Evolutionary conservation across 2,329 filamentous ascomycete species (phyloP).

Genomic region (Aspergillus novofumigatus): DNA sequence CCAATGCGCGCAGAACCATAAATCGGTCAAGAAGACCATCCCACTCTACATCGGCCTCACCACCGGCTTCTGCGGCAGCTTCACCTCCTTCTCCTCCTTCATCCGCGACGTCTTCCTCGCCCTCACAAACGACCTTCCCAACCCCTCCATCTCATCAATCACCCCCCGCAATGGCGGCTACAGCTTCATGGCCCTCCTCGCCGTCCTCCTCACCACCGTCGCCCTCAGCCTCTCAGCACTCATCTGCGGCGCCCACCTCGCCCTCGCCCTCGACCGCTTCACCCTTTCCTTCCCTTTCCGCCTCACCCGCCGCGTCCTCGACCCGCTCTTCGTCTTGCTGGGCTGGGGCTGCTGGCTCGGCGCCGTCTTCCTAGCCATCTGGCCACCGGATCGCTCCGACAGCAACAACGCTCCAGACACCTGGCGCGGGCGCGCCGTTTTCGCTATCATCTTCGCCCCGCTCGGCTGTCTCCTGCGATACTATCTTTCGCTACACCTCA

Average conservation of each 20-base stretch:
- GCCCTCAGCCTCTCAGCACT: conserved; percentile 67
- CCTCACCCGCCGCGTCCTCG: conserved; percentile 57
- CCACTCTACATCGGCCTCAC: conserved; percentile 83
- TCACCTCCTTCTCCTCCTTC: conserved; percentile 86
- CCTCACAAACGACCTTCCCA: conserved; percentile 67
- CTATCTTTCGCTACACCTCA: conserved; percentile 68
- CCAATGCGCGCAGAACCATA: conserved; percentile 48
- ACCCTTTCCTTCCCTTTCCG: conserved; percentile 59
- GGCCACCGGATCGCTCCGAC: conserved; percentile 58
- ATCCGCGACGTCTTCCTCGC: conserved; percentile 76
- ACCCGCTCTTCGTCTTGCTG: conserved; percentile 60
- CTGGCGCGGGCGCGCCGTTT: conserved; percentile 73
- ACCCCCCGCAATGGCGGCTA: conserved; percentile 65
- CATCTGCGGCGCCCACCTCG: conserved; percentile 69
- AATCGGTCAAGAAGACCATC: conserved; percentile 73
- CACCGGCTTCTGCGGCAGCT: conserved; percentile 83
- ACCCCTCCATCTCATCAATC: conserved; percentile 43
- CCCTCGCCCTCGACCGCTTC: conserved; percentile 55
- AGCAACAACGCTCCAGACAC: conserved; percentile 35
- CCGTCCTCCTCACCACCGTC: conserved; percentile 69
- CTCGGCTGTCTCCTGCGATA: conserved; percentile 72
- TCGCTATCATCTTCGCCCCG: conserved; percentile 78
- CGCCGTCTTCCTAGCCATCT: conserved; percentile 65
- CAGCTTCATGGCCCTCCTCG: conserved; percentile 75
- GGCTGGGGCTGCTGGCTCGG: conserved; percentile 74